Evolutionary conservation across 169 alveolate genomes (phyloP), one percentile per base, ranked within the genome.

Genomic region (Ichthyophthirius multifiliis): DNA sequence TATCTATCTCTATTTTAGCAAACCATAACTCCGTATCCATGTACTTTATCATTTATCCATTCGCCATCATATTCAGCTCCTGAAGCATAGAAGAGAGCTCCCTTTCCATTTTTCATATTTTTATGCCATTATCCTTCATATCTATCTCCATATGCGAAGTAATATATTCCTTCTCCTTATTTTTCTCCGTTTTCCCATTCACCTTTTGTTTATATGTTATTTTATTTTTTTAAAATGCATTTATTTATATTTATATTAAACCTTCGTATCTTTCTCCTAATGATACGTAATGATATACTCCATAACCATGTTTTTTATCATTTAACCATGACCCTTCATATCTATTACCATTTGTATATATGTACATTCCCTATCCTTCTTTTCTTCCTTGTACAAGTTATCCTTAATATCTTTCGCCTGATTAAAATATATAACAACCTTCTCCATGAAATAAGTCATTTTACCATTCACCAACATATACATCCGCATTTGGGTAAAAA

Each of bases 361-460:
- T 71, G 23, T 81, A 81, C 43, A 27, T 48, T 13, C 86, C 86
- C 20, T 34, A 67, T 32, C 86, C 86, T 43, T 81, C 37, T 20
- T 81, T 81, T 41, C 43, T 45, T 3, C 86, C 86, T 16, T 81
- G 73, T 23, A 16, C 30, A 23, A 81, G 43, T 55, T 81, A 43
- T 32, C 86, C 86, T 81, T 81, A n/a, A 62, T 71, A 81, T 81
- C 86, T 45, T 81, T 81, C 86, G 4, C 86, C 86, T 15, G 86
- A 46, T 32, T 39, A 55, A 73, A 81, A 81, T 55, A 81, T 71
- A 43, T 81, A 81, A 13, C 80, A 32, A 48, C 86, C 80, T 44
- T 81, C 64, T 30, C 83, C 83, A 43, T 82, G 77, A 47, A 74
- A 74, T 31, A 82, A 35, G 47, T 82, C 87, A 63, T 82, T 75